These are phyloP conservation scores for Leishmania guyanensis DNA, from an alignment of 208 protist genomes.

Conservation along the genomic window DNA sequence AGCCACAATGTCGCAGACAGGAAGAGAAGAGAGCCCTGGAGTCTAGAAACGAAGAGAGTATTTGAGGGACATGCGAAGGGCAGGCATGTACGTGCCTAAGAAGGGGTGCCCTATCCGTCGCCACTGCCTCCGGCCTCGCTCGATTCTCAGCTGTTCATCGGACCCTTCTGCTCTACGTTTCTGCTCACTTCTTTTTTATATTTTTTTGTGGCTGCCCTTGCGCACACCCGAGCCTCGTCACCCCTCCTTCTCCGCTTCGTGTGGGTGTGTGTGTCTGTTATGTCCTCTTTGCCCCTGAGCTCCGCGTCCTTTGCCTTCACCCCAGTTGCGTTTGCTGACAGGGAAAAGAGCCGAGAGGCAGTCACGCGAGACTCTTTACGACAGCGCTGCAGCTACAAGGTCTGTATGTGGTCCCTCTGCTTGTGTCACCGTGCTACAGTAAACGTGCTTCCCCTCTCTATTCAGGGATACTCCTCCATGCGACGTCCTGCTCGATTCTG, in stretches of 20 bases:
- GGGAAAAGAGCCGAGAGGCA: neutral
- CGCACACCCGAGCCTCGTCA: neutral
- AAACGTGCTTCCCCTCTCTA: neutral
- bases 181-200: too few relatives aligned
- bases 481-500: neutral
- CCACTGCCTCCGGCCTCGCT: neutral
- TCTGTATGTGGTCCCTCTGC: neutral
- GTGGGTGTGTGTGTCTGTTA: neutral
- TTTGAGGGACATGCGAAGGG: neutral
- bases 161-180: neutral
- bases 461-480: neutral
- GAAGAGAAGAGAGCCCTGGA: neutral
- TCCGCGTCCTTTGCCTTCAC: neutral
- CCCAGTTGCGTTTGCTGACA: neutral
- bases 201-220: neutral
- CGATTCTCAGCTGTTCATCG: neutral
- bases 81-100: neutral
- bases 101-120: neutral
- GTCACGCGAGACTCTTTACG: neutral
- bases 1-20: neutral
- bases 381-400: neutral
- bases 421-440: neutral
- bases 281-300: neutral
- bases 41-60: neutral
- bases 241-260: neutral